phyloP scores from a whole-genome alignment of 1,139 yeast genomes.

The Insectozyma bohioensis region DNA sequence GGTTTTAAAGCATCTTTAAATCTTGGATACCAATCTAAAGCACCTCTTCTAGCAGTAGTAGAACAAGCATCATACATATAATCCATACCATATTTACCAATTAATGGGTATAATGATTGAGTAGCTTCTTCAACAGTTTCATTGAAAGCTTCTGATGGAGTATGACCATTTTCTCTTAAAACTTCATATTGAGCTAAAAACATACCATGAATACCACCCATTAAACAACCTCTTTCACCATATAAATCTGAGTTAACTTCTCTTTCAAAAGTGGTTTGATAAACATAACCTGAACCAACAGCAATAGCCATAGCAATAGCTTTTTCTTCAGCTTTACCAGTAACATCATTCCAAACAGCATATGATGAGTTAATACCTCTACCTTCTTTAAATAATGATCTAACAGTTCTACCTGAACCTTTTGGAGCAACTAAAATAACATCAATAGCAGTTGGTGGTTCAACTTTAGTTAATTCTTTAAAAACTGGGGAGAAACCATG shows the following conservation, averaged over 20 bases:
- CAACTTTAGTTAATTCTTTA: conserved; percentile 96
- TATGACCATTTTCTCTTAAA: conserved; percentile 98
- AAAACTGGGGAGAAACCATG: conserved; percentile 99
- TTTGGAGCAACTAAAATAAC: conserved; percentile 99
- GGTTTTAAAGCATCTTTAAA: conserved; percentile 99
- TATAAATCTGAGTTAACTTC: conserved; percentile 99
- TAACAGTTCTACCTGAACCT: conserved; percentile 99
- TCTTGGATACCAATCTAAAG: conserved; percentile 99
- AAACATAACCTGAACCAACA: conserved; percentile 99
- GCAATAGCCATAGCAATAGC: conserved; percentile 99
- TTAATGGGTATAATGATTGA: conserved; percentile 97
- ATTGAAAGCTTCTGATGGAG: conserved; percentile 99
- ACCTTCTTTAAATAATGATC: conserved; percentile 99
- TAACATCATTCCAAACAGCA: conserved; percentile 98
- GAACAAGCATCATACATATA: conserved; percentile 99
- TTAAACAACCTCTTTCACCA: conserved; percentile 99
- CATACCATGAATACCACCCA: conserved; percentile 99
- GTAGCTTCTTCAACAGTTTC: conserved; percentile 99
- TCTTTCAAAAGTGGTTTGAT: conserved; percentile 98
- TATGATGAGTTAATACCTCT: conserved; percentile 99
- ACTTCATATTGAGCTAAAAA: conserved; percentile 99
- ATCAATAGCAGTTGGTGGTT: conserved; percentile 90
- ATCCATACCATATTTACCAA: conserved; percentile 99
- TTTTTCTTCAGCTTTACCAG: conserved; percentile 99
- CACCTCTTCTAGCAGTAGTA: conserved; percentile 99